phyloP scores from a whole-genome alignment of 1,284 basidiomycete species.

The Apiotrichum siamense region DNA sequence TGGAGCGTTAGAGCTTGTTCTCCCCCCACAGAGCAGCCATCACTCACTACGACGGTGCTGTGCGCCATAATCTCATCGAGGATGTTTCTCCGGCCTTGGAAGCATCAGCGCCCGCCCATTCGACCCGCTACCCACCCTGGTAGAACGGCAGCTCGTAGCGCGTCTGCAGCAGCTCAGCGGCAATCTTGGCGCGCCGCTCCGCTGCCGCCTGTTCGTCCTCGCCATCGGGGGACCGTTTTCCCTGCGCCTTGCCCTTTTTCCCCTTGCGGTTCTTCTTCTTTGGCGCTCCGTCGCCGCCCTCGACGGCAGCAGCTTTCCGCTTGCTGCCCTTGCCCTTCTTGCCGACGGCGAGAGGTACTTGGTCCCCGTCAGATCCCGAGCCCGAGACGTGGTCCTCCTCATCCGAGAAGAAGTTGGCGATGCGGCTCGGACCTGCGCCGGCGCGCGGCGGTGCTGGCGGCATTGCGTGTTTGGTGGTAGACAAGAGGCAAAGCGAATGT shows the following conservation, averaged over 20 bases:
- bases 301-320: not conserved
- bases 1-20: conserved; percentile 4
- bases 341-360: not conserved
- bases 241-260: not conserved
- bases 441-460: conserved; percentile 2
- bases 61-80: conserved; percentile 66
- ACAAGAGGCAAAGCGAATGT: too few species aligned
- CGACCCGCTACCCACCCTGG: conserved; percentile 52
- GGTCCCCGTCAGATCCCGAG: not conserved
- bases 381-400: conserved; percentile 3
- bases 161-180: conserved; percentile 54
- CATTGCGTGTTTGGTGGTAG: conserved; percentile 1
- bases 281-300: not conserved
- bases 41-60: conserved; percentile 68
- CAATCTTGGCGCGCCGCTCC: conserved; percentile 20
- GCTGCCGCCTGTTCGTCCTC: conserved; percentile 6
- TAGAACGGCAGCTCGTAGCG: conserved; percentile 70
- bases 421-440: conserved; percentile 1
- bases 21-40: not conserved
- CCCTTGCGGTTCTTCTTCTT: not conserved
- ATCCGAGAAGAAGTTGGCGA: conserved; percentile 19
- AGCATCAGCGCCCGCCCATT: not conserved
- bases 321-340: conserved; percentile 5
- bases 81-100: conserved; percentile 58
- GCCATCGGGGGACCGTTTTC: conserved; percentile 14